Conservation (phyloP, 495 filamentous ascomycete genomes). For the Hypomontagnella submonticulosa region DNA sequence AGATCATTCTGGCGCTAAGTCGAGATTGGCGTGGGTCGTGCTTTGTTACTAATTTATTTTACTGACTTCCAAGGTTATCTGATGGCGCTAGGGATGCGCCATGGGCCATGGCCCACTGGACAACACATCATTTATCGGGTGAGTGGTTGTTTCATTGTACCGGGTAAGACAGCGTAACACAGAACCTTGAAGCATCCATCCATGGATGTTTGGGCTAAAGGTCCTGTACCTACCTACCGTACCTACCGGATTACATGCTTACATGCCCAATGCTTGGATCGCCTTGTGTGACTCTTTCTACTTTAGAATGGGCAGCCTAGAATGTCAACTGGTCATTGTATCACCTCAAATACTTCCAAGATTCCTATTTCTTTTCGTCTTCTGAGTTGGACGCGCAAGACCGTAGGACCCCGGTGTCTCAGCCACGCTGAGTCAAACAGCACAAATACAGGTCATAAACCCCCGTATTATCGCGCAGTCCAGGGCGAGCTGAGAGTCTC, state of each 20-base stretch:
- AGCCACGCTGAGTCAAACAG: slow-evolving; percentile 25
- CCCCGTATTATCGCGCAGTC: slow-evolving; percentile 21
- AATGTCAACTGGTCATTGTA: slow-evolving; percentile 7
- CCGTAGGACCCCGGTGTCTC: slow-evolving; percentile 19
- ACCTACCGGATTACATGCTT: not conserved
- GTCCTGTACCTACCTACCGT: no score
- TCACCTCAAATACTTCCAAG: slow-evolving; percentile 1
- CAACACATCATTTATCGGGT: slow-evolving; percentile 26
- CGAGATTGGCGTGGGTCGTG: slow-evolving; percentile 25
- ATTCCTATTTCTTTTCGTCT: not conserved
- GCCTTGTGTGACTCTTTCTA: slow-evolving; percentile 9
- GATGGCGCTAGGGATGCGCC: slow-evolving; percentile 43
- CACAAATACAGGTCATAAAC: slow-evolving; percentile 23
- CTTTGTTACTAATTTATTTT: slow-evolving; percentile 21
- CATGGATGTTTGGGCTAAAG: slow-evolving; percentile 4
- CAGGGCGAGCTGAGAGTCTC: slow-evolving; percentile 24
- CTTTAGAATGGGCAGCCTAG: no score
- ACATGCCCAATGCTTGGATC: not conserved
- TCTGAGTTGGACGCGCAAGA: slow-evolving; percentile 8
- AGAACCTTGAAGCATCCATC: no score
- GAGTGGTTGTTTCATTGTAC: slow-evolving; percentile 1
- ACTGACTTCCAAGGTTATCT: slow-evolving; percentile 48
- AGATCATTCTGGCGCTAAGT: slow-evolving; percentile 42
- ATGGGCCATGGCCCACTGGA: slow-evolving; percentile 22
- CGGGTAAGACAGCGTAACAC: not conserved